Percentiles rank a stretch among this genome's conserved stretches.
Evolutionary conservation across 1,139 yeast species (phyloP).

Genomic region (Nakaseomyces nivariensis): DNA sequence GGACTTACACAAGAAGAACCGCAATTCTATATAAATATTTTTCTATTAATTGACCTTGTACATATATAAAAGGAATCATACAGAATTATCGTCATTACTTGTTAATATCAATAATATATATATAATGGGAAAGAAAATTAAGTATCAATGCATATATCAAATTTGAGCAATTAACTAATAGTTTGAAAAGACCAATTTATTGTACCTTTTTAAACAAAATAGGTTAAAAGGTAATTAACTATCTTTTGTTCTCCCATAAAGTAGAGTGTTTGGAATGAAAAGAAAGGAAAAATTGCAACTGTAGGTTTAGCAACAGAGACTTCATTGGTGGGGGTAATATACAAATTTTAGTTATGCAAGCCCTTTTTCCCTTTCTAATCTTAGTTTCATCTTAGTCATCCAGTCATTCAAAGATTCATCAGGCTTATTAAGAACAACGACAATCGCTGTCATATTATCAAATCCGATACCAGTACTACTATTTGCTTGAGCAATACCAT

Average conservation of each 20-base stretch:
- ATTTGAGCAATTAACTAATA: not conserved
- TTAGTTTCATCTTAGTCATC: conserved; percentile 44
- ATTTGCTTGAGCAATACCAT: conserved; percentile 63
- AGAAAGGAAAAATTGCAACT: too few species aligned
- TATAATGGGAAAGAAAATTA: not conserved
- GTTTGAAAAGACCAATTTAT: not conserved
- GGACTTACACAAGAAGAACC: too few species aligned
- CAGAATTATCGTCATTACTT: not conserved
- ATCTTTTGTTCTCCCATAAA: too few species aligned
- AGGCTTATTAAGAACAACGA: conserved; percentile 47
- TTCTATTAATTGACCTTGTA: not conserved
- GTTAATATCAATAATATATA: not conserved
- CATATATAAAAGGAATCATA: not conserved
- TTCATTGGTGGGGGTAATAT: not conserved
- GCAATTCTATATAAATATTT: not conserved
- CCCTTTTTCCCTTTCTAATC: conserved; percentile 41
- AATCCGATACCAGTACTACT: conserved; percentile 70
- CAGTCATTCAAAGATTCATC: conserved; percentile 42
- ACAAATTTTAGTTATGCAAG: not conserved
- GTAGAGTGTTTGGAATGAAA: too few species aligned
- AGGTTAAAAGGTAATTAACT: not conserved
- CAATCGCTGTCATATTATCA: conserved; percentile 67
- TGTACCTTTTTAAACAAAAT: too few species aligned
- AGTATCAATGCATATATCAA: not conserved
- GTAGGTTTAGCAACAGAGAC: not conserved